Conservation (phyloP, 345 rosid species). For the Hibiscus trionum region DNA sequence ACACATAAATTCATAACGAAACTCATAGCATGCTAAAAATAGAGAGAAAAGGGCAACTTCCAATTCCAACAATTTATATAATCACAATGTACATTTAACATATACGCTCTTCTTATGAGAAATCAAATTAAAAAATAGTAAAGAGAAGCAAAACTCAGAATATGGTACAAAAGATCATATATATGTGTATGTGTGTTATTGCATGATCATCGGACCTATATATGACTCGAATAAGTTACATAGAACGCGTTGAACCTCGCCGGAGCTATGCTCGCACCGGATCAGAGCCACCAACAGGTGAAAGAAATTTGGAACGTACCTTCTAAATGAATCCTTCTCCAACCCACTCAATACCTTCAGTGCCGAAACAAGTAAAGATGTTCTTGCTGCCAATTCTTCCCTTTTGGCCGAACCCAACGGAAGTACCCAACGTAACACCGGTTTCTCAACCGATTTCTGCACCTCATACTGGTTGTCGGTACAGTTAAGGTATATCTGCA, state of each 20-base stretch:
- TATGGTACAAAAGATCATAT: conserved; percentile 6
- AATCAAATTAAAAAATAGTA: not conserved
- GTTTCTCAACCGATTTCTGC: conserved; percentile 22
- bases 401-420: conserved; percentile 64
- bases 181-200: conserved; percentile 6
- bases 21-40: not conserved
- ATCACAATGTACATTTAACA: not conserved
- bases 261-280: conserved; percentile 78
- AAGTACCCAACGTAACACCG: conserved; percentile 49
- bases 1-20: too few relatives aligned
- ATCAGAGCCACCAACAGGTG: conserved; percentile 79
- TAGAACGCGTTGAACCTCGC: conserved; percentile 61
- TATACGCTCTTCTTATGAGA: not conserved
- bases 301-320: conserved; percentile 42
- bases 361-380: conserved; percentile 54
- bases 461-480: conserved; percentile 16
- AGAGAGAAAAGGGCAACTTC: not conserved
- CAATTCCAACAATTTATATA: not conserved
- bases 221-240: conserved; percentile 65
- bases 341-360: conserved; percentile 45
- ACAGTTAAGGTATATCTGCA: conserved; percentile 66
- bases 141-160: not conserved
- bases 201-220: conserved; percentile 67
- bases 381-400: conserved; percentile 83
- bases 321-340: conserved; percentile 48